Evolutionary conservation across 1,139 yeast species (phyloP), one percentile per base, ranked within the genome.

Genomic region (Pichia sp.): DNA sequence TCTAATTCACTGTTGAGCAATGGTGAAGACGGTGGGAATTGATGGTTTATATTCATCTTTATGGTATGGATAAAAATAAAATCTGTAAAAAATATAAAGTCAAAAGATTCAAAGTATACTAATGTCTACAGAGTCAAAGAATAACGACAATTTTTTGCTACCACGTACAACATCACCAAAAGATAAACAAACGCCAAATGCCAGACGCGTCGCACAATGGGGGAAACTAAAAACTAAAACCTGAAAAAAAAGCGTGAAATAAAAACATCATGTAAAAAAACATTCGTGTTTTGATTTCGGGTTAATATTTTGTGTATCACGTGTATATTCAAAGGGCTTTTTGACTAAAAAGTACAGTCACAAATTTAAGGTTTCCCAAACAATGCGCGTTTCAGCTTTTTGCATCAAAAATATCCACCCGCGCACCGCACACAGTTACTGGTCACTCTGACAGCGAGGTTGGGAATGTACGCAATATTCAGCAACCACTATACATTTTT

Each of bases 21-120:
- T 4, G 63, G 63, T 16, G 64, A 59, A 11, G 64, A 60, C 11
- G 62, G 62, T 33, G 62, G 62, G 41, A 60, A 59, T 46, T 56
- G 53, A 44, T 54, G 49, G 55, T 61, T 25, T 53, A 45, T 18
- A 53, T 60, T 53, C 57, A 56, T 49, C 14, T 7, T 25, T n/a
- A 19, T 8, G 2, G 19, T 3, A 4, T 7, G 19, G 9, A n/a
- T n/a, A 14, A 41, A 27, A 41, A 10, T 14, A 41, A 19, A 18
- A 19, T 1, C n/a, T 4, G 5, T 3, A 22, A 44, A 28, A 22
- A 19, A n/a, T 18, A 18, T n/a, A 11, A 38, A 19, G 3, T 14
- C 6, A 16, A 14, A 31, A 1, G n/a, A 5, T 16, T 3, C 4
- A 14, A 14, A 14, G 6, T 22, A 14, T 5, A 31, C 16, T n/a